Conservation (phyloP, 2,329 filamentous ascomycete species). For the Curvularia eragrostidis region DNA sequence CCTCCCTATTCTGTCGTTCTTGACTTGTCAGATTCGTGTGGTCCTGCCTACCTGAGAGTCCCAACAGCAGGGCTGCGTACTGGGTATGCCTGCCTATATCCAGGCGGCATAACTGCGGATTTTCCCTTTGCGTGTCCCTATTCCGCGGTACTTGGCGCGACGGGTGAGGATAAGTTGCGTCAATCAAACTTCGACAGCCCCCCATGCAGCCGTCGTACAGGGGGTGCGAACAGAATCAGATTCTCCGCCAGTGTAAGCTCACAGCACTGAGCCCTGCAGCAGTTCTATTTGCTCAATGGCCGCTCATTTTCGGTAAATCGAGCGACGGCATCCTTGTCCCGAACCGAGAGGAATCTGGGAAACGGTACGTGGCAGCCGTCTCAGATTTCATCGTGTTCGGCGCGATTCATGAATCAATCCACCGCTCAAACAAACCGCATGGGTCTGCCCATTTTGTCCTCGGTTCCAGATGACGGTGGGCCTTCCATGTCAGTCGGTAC, state of each 20-base stretch:
- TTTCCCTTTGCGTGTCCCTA: constrained; percentile 2
- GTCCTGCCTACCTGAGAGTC: not conserved
- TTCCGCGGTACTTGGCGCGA: constrained; percentile 3
- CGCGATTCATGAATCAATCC: constrained; percentile 10
- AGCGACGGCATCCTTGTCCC: not conserved
- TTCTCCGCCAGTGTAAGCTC: constrained; percentile 17
- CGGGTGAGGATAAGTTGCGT: constrained; percentile 1
- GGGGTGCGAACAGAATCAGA: not conserved
- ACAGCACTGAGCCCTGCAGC: not conserved
- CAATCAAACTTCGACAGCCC: constrained; percentile 8
- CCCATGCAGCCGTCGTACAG: constrained; percentile 3
- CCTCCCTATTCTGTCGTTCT: constrained; percentile 5
- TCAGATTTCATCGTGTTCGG: constrained; percentile 3
- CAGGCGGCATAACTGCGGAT: constrained; percentile 10
- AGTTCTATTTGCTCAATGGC: not conserved
- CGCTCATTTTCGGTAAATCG: not conserved
- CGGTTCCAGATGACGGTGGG: constrained; percentile 6
- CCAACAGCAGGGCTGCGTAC: constrained; percentile 6
- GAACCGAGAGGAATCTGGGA: constrained; percentile 2
- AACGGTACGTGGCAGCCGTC: constrained; percentile 7
- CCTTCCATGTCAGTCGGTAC: constrained; percentile 6
- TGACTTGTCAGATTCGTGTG: not conserved
- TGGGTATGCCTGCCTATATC: constrained; percentile 8
- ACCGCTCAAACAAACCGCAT: constrained; percentile 4
- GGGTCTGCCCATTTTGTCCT: not conserved